Evolutionary conservation across 306 rosid species (phyloP).

Genomic region (Quercus parvula): DNA sequence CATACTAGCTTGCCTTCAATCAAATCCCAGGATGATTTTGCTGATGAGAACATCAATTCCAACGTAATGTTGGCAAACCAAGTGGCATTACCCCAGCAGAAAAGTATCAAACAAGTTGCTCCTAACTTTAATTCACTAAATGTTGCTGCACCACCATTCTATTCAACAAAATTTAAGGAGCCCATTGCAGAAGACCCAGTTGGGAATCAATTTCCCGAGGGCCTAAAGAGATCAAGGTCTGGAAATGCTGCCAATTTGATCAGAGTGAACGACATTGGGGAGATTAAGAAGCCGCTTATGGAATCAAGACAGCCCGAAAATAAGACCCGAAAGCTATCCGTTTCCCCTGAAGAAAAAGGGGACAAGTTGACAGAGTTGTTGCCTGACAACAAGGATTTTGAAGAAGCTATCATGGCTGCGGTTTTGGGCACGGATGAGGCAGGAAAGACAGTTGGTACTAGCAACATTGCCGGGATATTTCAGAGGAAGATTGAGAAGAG

Average conservation of each 20-base stretch:
- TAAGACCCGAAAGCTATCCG: conserved; percentile 59
- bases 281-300: conserved; percentile 21
- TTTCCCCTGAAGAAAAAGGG: conserved; percentile 33
- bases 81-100: conserved; percentile 22
- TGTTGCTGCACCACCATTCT: conserved; percentile 80
- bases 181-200: conserved; percentile 22
- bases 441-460: conserved; percentile 16
- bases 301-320: conserved; percentile 45
- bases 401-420: conserved; percentile 84
- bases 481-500: conserved; percentile 70
- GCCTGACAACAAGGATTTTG: conserved; percentile 82
- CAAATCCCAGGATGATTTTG: conserved; percentile 44
- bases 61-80: conserved; percentile 27
- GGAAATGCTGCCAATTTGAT: conserved; percentile 59
- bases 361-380: conserved; percentile 42
- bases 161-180: conserved; percentile 47
- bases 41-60: conserved; percentile 67
- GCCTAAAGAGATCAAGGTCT: conserved; percentile 87
- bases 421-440: conserved; percentile 48
- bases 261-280: conserved; percentile 35
- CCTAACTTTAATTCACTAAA: conserved; percentile 53
- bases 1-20: conserved; percentile 33
- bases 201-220: conserved; percentile 50
- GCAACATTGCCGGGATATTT: conserved; percentile 4
- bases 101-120: conserved; percentile 23